Base-by-base conservation (phyloP, 371 early-diverging fungal genomes). In the Mortierella sp. region DNA sequence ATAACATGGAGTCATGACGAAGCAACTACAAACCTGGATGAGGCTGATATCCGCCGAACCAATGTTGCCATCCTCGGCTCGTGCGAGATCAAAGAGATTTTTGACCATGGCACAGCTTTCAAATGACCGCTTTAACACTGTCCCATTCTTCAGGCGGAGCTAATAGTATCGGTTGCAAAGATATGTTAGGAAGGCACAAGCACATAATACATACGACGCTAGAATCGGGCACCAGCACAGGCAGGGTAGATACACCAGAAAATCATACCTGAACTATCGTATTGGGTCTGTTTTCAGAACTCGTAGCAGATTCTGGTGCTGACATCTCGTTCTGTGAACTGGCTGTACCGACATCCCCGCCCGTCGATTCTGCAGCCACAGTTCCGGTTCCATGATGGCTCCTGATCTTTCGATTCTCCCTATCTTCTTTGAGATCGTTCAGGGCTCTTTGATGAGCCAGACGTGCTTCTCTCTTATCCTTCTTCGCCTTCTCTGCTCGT, bases 121-220 rank as follows among this genome's bases (percentile, higher is more conserved):
- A 48, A 64, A 58, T 1, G 64, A 53, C 28, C 60, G 42, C 57
- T 70, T 76, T 12, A 76, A 14, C 0, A 76, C 70, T 1, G 32
- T 30, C 2, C 78, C 78, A 37, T 65, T 76, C 55, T 65, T 76
- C 43, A 76, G 44, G 34, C 78, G 56, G 9, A 76, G 27, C 78
- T 76, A 46, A 7, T 32, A 23, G 4, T 8, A 8, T 30, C 19
- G 21, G 17, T 2, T 19, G 46, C 3, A 15, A 23, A 15, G 14
- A 7, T 50, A 34, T 23, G 17, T 23, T 37, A 39, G 1, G 23
- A 47, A 30, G 4, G 26, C 23, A n/a, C 12, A 37, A 17, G 19
- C 5, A 31, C 43, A 39, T 42, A 26, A 24, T 23, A 21, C 14
- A 9, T 32, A 7, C 4, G n/a, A 15, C 47, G 11, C 14, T 37